phyloP scores from a whole-genome alignment of 2,329 filamentous ascomycete species.

The Sporothrix schenckii region DNA sequence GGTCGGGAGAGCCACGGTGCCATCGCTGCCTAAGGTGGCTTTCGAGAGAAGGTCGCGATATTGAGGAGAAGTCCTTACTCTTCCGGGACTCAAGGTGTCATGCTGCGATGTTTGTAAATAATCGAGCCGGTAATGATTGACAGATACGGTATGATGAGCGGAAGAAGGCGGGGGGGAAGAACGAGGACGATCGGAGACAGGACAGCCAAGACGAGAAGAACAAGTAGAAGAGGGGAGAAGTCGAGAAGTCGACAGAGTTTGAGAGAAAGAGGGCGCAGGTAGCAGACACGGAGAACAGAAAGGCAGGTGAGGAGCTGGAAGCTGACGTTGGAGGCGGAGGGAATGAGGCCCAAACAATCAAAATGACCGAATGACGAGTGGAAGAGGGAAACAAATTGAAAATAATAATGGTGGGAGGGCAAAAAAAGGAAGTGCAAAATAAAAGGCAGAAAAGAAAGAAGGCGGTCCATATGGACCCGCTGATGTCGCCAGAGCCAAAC shows the following conservation, averaged over 20 bases:
- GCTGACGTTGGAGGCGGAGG: no score
- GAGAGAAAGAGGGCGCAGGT: slow-evolving; percentile 3
- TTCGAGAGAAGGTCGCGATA: not conserved
- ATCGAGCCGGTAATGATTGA: no score
- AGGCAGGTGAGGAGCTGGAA: not conserved
- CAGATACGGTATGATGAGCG: not conserved
- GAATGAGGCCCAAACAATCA: slow-evolving; percentile 1
- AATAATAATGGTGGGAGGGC: slow-evolving; percentile 19
- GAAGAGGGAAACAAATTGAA: not conserved
- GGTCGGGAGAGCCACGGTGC: not conserved
- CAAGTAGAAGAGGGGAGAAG: not conserved
- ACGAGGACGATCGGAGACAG: not conserved
- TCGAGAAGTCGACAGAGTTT: slow-evolving; percentile 4
- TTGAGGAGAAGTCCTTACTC: not conserved
- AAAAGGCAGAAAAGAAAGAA: slow-evolving; percentile 21
- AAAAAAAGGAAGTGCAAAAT: slow-evolving; percentile 7
- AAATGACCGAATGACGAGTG: not conserved
- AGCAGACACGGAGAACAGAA: not conserved
- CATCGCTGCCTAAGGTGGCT: not conserved
- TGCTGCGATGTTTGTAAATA: not conserved
- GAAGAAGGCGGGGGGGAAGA: not conserved
- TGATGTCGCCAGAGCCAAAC: slow-evolving; percentile 26
- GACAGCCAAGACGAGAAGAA: slow-evolving; percentile 1
- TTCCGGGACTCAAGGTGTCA: not conserved
- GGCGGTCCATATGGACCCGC: slow-evolving; percentile 23